Evolutionary conservation across 192 early-diverging fungal genomes (phyloP).

Genomic region (Backusella macrospora): DNA sequence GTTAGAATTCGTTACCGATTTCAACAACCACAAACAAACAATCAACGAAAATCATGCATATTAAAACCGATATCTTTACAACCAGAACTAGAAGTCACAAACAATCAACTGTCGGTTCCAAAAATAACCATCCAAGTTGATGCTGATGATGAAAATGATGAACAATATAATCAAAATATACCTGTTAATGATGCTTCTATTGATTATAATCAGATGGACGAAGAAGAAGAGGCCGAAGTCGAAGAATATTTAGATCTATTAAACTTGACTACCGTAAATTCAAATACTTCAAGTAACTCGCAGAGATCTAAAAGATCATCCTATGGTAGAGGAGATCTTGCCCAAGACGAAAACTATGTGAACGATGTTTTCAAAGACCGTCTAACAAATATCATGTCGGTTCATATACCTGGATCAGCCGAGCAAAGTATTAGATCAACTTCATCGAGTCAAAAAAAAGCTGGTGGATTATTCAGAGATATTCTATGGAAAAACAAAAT

Average conservation of each 20-base stretch:
- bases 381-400: conserved; percentile 15
- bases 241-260: neutral
- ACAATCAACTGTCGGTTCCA: neutral
- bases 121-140: neutral
- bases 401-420: conserved; percentile 3
- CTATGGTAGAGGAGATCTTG: conserved; percentile 26
- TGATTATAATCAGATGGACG: neutral
- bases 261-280: neutral
- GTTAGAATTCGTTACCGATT: conserved; percentile 10
- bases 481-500: neutral
- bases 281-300: neutral
- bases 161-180: no score
- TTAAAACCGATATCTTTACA: neutral
- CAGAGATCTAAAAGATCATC: neutral
- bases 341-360: conserved; percentile 13
- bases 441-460: neutral
- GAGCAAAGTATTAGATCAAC: neutral
- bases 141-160: no score
- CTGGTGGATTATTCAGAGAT: neutral
- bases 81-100: neutral
- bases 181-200: neutral
- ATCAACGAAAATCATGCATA: neutral
- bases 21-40: neutral
- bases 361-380: conserved; percentile 11
- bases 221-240: neutral